Percentiles rank a stretch among this genome's conserved stretches.
Conservation (phyloP, 1,284 basidiomycete species). For the Melampsora larici-populina region DNA sequence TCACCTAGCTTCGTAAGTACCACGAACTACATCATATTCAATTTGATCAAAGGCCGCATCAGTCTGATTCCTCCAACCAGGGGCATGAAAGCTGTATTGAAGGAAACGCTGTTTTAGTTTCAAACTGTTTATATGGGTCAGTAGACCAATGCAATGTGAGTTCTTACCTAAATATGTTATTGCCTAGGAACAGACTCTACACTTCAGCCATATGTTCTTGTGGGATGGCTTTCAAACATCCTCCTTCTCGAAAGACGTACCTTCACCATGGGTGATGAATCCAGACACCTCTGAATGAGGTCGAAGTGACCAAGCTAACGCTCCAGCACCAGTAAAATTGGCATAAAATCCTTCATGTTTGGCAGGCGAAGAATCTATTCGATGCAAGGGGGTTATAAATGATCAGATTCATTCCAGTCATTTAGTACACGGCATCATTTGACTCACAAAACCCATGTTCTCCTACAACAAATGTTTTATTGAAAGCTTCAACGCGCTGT, state of each 20-base stretch:
- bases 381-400: background rate
- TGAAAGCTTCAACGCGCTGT: background rate
- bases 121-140: background rate
- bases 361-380: background rate
- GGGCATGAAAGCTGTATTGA: background rate
- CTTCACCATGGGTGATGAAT: conserved; percentile 5
- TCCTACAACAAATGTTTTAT: background rate
- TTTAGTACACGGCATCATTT: background rate
- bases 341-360: background rate
- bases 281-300: background rate
- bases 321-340: background rate
- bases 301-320: background rate
- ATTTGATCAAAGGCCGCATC: background rate
- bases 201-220: no score
- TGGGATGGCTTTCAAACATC: no score
- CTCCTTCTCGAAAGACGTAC: no score
- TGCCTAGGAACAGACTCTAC: no score
- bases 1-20: background rate
- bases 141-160: background rate
- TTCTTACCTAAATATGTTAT: background rate
- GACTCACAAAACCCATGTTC: conserved; percentile 9
- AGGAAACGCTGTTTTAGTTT: background rate
- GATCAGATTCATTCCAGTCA: background rate
- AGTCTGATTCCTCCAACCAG: background rate
- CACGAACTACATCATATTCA: background rate